Evolutionary conservation across 2,329 filamentous ascomycete species (phyloP).

Genomic region (Plenodomus lindquistii): DNA sequence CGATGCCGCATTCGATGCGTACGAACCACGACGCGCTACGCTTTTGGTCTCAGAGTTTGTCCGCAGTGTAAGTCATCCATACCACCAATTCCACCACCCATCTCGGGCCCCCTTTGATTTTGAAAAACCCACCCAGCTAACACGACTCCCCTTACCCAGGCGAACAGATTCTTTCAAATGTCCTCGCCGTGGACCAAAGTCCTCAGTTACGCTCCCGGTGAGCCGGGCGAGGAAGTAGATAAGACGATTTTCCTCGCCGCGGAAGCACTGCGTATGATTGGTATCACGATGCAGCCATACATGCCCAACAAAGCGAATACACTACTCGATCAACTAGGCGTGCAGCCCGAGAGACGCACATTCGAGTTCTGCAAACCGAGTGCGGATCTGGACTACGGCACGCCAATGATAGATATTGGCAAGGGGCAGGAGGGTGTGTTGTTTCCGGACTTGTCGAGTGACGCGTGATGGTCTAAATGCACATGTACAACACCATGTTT

Average conservation of each 20-base stretch:
- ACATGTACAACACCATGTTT: background rate
- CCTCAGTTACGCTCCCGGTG: conserved; percentile 38
- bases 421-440: conserved; percentile 52
- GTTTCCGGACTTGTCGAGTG: conserved; percentile 52
- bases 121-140: background rate
- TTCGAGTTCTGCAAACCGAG: conserved; percentile 66
- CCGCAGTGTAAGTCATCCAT: conserved; percentile 25
- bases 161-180: conserved; percentile 68
- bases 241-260: conserved; percentile 68
- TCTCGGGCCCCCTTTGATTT: too few relatives aligned
- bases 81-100: too few relatives aligned
- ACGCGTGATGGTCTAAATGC: conserved; percentile 14
- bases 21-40: conserved; percentile 34
- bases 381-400: conserved; percentile 72
- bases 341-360: conserved; percentile 63
- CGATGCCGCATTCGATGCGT: conserved; percentile 26
- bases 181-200: conserved; percentile 69
- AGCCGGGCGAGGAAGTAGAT: conserved; percentile 38
- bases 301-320: conserved; percentile 78
- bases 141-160: conserved; percentile 46
- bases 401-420: conserved; percentile 46
- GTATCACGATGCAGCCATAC: conserved; percentile 86
- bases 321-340: conserved; percentile 78
- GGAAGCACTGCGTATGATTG: conserved; percentile 77
- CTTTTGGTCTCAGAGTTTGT: conserved; percentile 33